phyloP scores from a whole-genome alignment of 768 basidiomycete genomes.

The Hygrophorus russula region DNA sequence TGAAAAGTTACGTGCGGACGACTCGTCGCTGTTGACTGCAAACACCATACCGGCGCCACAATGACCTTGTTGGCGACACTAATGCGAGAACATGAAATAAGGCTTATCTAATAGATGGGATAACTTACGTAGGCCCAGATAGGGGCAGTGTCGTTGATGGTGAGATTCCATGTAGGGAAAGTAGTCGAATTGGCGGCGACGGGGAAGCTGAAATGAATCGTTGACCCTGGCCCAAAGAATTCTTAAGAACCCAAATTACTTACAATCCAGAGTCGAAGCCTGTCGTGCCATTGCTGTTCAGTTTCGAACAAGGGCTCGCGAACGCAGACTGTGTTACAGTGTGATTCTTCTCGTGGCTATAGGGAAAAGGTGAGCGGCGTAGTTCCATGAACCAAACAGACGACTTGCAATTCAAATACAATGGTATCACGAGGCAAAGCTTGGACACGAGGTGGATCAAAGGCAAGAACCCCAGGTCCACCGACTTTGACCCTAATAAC shows the following conservation, averaged over 20 bases:
- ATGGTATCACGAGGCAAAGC: constrained; percentile 45
- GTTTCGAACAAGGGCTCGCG: constrained; percentile 41
- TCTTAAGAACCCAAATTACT: constrained; percentile 11
- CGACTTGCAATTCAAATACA: constrained; percentile 47
- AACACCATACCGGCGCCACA: constrained; percentile 47
- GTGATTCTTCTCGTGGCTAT: constrained; percentile 57
- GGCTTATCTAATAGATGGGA: neutral
- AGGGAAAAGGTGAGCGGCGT: neutral
- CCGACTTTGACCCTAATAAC: constrained; percentile 48
- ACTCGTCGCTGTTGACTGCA: constrained; percentile 48
- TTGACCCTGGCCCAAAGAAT: constrained; percentile 1
- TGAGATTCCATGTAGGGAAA: constrained; percentile 46
- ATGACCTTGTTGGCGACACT: constrained; percentile 34
- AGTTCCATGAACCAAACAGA: neutral
- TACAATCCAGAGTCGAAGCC: constrained; percentile 54
- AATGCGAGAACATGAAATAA: constrained; percentile 6
- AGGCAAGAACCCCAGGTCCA: constrained; percentile 32
- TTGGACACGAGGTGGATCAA: constrained; percentile 36
- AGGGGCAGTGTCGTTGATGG: constrained; percentile 46
- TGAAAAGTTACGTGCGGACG: constrained; percentile 35
- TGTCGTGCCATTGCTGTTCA: constrained; percentile 25
- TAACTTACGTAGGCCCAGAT: constrained; percentile 43
- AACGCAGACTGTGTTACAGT: constrained; percentile 55
- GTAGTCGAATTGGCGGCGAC: constrained; percentile 30
- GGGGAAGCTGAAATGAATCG: constrained; percentile 17